phyloP scores from a whole-genome alignment of 495 filamentous ascomycete species.

The Cladorrhinum samala region DNA sequence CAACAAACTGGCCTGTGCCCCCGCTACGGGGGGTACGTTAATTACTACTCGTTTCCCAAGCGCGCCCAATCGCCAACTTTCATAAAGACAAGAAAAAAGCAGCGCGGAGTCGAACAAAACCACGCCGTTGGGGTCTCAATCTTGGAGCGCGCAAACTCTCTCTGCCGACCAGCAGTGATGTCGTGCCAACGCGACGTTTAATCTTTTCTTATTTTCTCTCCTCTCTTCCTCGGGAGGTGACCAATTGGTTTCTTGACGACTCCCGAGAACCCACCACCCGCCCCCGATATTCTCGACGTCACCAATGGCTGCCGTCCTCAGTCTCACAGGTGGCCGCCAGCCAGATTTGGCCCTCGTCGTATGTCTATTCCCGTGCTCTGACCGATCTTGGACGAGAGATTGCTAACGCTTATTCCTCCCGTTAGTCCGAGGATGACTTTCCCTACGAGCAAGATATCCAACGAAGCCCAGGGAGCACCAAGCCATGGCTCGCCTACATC shows the following conservation, averaged over 20 bases:
- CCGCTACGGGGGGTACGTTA: background rate
- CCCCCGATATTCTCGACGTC: conserved; percentile 4
- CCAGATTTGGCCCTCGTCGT: conserved; percentile 74
- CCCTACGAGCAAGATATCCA: conserved; percentile 95
- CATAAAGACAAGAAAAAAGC: conserved; percentile 17
- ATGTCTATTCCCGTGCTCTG: conserved; percentile 29
- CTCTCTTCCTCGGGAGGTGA: conserved; percentile 9
- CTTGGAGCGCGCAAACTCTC: conserved; percentile 16
- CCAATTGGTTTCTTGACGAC: conserved; percentile 3
- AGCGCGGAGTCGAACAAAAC: conserved; percentile 14
- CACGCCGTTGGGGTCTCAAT: conserved; percentile 15
- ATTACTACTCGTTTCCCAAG: background rate
- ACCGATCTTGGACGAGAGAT: background rate
- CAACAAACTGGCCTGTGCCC: conserved; percentile 1
- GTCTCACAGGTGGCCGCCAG: conserved; percentile 27
- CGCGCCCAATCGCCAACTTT: conserved; percentile 19
- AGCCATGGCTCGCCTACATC: conserved; percentile 94
- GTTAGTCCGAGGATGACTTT: conserved; percentile 74
- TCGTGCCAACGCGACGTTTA: conserved; percentile 21
- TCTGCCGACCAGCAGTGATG: conserved; percentile 26
- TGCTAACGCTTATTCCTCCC: conserved; percentile 1
- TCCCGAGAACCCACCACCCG: background rate
- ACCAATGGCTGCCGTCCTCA: conserved; percentile 19
- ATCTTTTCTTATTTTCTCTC: conserved; percentile 1
- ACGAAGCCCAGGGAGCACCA: conserved; percentile 76